A percentile compares a stretch with the other conserved stretches of the same genome.
These are phyloP conservation scores for Fraxinus platypoda DNA, from an alignment of 305 asterid genomes.

Conservation along the genomic window DNA sequence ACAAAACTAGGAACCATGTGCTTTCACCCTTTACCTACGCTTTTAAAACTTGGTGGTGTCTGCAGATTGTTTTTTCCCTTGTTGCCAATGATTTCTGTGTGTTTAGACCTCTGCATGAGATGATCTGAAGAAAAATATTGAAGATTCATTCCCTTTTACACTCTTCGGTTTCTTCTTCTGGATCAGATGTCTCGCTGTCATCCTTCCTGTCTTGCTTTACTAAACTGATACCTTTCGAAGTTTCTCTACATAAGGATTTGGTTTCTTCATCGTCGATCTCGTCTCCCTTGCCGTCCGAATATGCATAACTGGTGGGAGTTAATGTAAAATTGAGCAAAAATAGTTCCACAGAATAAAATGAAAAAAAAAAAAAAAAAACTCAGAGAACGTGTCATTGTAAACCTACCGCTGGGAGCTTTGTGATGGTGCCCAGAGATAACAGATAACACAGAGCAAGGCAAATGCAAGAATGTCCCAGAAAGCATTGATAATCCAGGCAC, in stretches of 20 bases:
- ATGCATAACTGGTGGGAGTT: conserved; percentile 68
- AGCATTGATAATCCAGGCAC: conserved; percentile 91
- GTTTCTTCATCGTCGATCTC: conserved; percentile 70
- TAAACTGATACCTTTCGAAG: conserved; percentile 65
- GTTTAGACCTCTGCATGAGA: conserved; percentile 17
- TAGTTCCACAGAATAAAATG: background rate
- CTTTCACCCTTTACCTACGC: conserved; percentile 35
- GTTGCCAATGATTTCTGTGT: conserved; percentile 11
- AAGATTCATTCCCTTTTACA: conserved; percentile 49
- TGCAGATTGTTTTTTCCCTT: background rate
- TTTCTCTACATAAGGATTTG: conserved; percentile 60
- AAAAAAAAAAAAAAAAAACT: no score
- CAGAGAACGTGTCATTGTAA: background rate
- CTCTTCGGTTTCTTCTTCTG: conserved; percentile 50
- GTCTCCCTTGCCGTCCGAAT: conserved; percentile 68
- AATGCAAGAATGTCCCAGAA: conserved; percentile 94
- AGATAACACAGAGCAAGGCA: conserved; percentile 76
- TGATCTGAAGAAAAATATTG: background rate
- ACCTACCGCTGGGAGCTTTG: conserved; percentile 86
- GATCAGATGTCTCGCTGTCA: conserved; percentile 46
- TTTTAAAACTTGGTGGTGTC: conserved; percentile 6
- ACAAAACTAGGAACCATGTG: conserved; percentile 13
- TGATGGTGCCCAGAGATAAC: conserved; percentile 97
- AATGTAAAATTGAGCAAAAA: background rate
- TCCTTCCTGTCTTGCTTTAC: conserved; percentile 57